phyloP scores from a whole-genome alignment of 768 basidiomycete species.

The Nidula microcarpa region DNA sequence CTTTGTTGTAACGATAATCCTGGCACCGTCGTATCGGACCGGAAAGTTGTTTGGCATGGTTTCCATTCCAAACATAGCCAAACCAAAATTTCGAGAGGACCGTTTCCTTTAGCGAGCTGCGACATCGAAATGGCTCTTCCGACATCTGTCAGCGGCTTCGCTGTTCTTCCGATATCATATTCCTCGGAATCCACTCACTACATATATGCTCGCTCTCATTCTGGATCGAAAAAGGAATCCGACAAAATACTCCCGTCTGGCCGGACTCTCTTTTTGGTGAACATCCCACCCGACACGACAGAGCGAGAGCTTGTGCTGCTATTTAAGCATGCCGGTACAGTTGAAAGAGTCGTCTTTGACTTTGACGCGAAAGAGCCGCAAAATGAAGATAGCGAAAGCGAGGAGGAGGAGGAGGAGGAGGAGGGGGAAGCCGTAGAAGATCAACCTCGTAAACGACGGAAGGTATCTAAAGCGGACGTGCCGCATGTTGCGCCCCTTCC shows the following conservation, averaged over 20 bases:
- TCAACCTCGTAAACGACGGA: constrained; percentile 37
- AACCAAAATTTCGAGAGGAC: background rate
- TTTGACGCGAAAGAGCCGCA: constrained; percentile 38
- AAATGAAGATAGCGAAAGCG: constrained; percentile 37
- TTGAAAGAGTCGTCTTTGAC: constrained; percentile 73
- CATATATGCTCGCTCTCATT: constrained; percentile 74
- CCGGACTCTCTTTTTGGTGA: constrained; percentile 85
- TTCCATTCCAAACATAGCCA: background rate
- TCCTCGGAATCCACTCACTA: constrained; percentile 54
- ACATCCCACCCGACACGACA: constrained; percentile 85
- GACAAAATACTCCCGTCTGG: constrained; percentile 42
- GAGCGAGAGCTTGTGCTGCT: constrained; percentile 73
- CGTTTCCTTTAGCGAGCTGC: too few relatives aligned
- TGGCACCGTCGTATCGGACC: too few relatives aligned
- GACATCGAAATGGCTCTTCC: constrained; percentile 19
- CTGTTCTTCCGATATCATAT: constrained; percentile 40
- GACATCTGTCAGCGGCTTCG: constrained; percentile 42
- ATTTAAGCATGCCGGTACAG: constrained; percentile 74
- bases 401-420: constrained; percentile 36
- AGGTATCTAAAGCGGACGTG: constrained; percentile 29
- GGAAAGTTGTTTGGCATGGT: background rate
- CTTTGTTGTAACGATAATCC: too few relatives aligned
- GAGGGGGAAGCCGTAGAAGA: constrained; percentile 23
- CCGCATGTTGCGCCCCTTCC: constrained; percentile 67
- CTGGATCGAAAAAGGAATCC: constrained; percentile 35